Evolutionary conservation across 805 yeast genomes (phyloP).

Genomic region (Teunomyces funiuensis): DNA sequence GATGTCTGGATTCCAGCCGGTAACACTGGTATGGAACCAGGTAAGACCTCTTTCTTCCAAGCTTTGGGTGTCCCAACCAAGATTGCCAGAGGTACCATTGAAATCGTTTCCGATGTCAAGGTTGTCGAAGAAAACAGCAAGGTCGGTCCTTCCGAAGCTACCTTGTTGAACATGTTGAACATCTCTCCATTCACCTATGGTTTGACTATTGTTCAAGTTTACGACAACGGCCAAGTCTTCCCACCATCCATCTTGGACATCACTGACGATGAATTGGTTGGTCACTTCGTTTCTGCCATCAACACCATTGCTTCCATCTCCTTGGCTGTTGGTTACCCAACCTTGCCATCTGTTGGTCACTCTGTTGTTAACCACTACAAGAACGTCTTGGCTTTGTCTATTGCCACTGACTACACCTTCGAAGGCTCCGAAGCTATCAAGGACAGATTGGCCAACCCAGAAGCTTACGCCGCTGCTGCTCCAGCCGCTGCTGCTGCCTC

Average conservation of each 20-base stretch:
- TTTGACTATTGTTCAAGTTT: slow-evolving; percentile 94
- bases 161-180: slow-evolving; percentile 98
- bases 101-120: slow-evolving; percentile 94
- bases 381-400: slow-evolving; percentile 95
- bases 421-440: slow-evolving; percentile 98
- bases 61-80: slow-evolving; percentile 99
- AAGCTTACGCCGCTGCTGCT: slow-evolving; percentile 99
- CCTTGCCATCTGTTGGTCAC: slow-evolving; percentile 99
- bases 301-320: slow-evolving; percentile 93
- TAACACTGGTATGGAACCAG: slow-evolving; percentile 99
- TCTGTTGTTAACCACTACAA: slow-evolving; percentile 98
- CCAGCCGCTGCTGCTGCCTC: slow-evolving; percentile 90
- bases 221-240: slow-evolving; percentile 98
- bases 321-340: slow-evolving; percentile 98
- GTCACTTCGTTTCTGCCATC: slow-evolving; percentile 90
- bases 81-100: slow-evolving; percentile 99
- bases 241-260: slow-evolving; percentile 95
- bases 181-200: slow-evolving; percentile 99
- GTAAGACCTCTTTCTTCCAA: slow-evolving; percentile 99
- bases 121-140: slow-evolving; percentile 82
- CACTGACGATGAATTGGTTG: slow-evolving; percentile 94
- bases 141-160: slow-evolving; percentile 99
- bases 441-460: slow-evolving; percentile 99
- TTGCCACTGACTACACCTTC: slow-evolving; percentile 98
- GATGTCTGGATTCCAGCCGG: slow-evolving; percentile 98